phyloP scores from a whole-genome alignment of 2,329 filamentous ascomycete species.

The Diaporthe sp. region DNA sequence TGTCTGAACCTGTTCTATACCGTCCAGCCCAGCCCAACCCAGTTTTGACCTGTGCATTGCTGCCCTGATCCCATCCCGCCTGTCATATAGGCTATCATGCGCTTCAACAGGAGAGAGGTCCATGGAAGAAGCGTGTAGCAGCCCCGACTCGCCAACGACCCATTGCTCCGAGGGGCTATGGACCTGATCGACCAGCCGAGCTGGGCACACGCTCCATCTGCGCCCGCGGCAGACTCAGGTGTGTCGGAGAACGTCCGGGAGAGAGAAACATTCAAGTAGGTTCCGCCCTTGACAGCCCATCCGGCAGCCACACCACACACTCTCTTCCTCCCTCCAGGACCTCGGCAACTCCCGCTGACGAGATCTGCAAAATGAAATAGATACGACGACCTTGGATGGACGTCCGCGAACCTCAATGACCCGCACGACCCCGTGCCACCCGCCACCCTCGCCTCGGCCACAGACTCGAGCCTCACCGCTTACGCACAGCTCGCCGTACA shows the following conservation, averaged over 20 bases:
- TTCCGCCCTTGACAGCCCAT: constrained; percentile 4
- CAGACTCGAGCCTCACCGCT: constrained; percentile 59
- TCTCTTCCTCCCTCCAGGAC: too few relatives aligned
- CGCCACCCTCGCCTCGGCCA: constrained; percentile 41
- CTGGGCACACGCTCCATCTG: constrained; percentile 28
- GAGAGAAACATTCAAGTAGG: constrained; percentile 46
- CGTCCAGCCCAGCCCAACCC: neutral
- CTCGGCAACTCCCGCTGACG: constrained; percentile 9
- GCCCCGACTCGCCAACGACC: constrained; percentile 31
- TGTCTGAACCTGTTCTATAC: neutral
- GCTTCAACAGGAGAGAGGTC: constrained; percentile 20
- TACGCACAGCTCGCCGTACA: constrained; percentile 64
- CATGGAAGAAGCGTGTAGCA: constrained; percentile 33
- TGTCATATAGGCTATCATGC: constrained; percentile 16
- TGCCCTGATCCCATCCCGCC: constrained; percentile 20
- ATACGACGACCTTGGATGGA: constrained; percentile 44
- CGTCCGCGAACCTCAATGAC: constrained; percentile 36
- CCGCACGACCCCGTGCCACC: constrained; percentile 37
- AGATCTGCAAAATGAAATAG: constrained; percentile 19
- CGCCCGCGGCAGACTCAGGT: neutral
- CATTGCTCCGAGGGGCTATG: constrained; percentile 33
- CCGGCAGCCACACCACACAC: neutral
- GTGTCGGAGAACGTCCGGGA: constrained; percentile 42
- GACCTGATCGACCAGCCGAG: constrained; percentile 33
- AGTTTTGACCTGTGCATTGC: neutral